Conservation (phyloP, 2,329 filamentous ascomycete genomes). For the Cladophialophora chaetospira region DNA sequence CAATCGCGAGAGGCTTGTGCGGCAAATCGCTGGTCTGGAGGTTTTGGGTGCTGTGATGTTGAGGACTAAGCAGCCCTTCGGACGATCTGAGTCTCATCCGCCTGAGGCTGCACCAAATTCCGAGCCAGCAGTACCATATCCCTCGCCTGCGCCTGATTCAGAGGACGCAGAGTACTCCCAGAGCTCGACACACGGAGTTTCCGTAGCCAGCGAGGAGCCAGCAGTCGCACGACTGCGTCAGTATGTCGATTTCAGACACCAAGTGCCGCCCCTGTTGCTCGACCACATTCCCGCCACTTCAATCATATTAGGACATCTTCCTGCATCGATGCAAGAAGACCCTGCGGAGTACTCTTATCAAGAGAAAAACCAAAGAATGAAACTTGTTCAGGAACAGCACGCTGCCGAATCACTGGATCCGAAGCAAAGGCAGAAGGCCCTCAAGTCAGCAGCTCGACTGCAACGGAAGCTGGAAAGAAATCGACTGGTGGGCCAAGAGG, state of each 20-base stretch:
- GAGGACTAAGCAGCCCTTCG: not conserved
- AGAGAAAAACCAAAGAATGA: constrained; percentile 18
- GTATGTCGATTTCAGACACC: constrained; percentile 13
- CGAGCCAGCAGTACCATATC: not conserved
- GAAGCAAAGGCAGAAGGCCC: constrained; percentile 19
- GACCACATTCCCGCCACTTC: constrained; percentile 8
- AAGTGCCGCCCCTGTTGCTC: constrained; percentile 7
- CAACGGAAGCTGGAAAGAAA: constrained; percentile 21
- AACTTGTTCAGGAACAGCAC: constrained; percentile 20
- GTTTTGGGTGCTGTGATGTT: constrained; percentile 16
- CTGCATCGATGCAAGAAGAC: constrained; percentile 20
- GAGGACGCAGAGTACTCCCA: constrained; percentile 5
- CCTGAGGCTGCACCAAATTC: not conserved
- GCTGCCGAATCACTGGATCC: constrained; percentile 24
- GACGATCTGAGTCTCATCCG: not conserved
- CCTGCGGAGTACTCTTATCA: constrained; percentile 27
- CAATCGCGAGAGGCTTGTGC: constrained; percentile 27
- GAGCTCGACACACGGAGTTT: not conserved
- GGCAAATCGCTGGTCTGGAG: constrained; percentile 18
- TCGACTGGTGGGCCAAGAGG: constrained; percentile 16
- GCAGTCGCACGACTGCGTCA: constrained; percentile 16
- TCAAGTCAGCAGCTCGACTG: constrained; percentile 16
- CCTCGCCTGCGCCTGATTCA: constrained; percentile 4
- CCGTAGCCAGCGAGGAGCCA: constrained; percentile 5
- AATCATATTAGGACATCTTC: constrained; percentile 20